Conservation (phyloP, 805 yeast species). For the Starmerella sp. region DNA sequence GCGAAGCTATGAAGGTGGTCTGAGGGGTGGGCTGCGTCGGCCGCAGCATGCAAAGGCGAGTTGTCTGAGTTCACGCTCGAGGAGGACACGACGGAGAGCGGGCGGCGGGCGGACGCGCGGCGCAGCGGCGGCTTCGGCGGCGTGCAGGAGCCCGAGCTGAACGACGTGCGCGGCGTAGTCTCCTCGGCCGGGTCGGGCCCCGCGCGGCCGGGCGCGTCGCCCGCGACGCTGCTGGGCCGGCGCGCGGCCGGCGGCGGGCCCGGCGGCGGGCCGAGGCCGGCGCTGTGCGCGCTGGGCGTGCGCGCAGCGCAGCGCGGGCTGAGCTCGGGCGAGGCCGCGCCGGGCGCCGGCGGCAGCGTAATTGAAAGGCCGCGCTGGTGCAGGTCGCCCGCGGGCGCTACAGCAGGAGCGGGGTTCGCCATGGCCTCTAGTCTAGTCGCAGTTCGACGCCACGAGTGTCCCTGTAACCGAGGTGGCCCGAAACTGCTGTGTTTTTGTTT, state of each 20-base stretch:
- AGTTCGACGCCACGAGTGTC: neutral
- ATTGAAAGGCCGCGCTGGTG: neutral
- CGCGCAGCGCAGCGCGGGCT: neutral
- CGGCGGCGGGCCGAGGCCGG: no score
- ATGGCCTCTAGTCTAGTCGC: neutral
- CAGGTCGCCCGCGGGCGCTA: neutral
- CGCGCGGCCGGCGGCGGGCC: no score
- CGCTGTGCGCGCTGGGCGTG: no score
- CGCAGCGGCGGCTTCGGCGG: constrained; percentile 6
- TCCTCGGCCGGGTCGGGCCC: no score
- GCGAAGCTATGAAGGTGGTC: no score
- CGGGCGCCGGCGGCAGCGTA: neutral
- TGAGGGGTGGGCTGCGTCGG: no score
- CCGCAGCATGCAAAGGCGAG: no score
- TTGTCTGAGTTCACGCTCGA: constrained; percentile 17
- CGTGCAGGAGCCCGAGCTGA: constrained; percentile 3
- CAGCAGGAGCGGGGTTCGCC: neutral
- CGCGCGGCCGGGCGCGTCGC: no score
- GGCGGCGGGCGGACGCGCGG: constrained; percentile 14
- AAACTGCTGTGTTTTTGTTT: constrained; percentile 1
- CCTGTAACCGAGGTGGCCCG: neutral
- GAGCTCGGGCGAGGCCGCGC: neutral
- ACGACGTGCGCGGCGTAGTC: constrained; percentile 11
- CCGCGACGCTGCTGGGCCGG: no score
- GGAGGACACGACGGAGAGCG: constrained; percentile 14